A percentile compares a stretch with the other conserved stretches of the same genome.
Evolutionary conservation across 192 early-diverging fungal species (phyloP).

Genomic region (Oehlia diaphana): DNA sequence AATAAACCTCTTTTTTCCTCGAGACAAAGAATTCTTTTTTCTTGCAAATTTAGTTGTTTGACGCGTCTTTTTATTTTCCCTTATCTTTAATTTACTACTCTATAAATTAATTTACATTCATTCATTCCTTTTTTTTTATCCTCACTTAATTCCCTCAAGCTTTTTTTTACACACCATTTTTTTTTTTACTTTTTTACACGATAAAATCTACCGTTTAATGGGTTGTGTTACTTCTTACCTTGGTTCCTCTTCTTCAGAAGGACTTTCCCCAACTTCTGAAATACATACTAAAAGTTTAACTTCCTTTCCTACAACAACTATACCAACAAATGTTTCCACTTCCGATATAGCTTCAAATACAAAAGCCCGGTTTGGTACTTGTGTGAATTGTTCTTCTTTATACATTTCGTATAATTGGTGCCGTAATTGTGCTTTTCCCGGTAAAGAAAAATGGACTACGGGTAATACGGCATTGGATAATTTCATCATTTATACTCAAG

Average conservation of each 20-base stretch:
- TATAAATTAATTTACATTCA: neutral
- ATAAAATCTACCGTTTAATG: neutral
- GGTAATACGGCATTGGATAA: neutral
- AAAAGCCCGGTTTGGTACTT: neutral
- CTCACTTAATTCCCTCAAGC: neutral
- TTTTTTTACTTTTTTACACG: neutral
- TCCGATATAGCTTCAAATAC: neutral
- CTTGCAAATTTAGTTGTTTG: too few species aligned
- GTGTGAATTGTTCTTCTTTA: neutral
- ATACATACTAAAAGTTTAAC: neutral
- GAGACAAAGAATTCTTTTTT: too few species aligned
- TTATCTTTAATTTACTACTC: neutral
- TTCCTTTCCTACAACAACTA: neutral
- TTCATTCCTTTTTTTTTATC: neutral
- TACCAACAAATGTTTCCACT: neutral
- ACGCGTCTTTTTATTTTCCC: neutral
- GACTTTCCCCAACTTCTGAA: neutral
- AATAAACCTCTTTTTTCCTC: too few species aligned
- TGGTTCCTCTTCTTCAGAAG: neutral
- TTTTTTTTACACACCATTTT: neutral
- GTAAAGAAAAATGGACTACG: neutral
- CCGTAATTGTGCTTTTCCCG: neutral
- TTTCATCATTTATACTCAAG: neutral
- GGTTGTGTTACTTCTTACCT: neutral
- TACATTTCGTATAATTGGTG: neutral